phyloP scores from a whole-genome alignment of 352 stramenopile genomes.

The Pythium graminicola region DNA sequence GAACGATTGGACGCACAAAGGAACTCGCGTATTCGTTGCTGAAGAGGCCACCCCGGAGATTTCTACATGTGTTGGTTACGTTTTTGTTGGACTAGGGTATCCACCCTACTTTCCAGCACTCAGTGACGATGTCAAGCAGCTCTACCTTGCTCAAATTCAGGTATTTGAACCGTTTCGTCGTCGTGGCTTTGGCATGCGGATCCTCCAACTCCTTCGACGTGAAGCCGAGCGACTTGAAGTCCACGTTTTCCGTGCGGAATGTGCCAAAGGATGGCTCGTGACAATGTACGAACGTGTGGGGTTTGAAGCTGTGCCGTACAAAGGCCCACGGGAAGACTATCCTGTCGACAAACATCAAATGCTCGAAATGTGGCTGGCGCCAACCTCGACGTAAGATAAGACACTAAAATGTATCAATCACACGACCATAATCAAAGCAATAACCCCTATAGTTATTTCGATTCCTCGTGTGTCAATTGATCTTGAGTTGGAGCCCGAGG shows the following conservation, averaged over 20 bases:
- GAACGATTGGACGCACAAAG: constrained; percentile 24
- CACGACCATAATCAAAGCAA: not conserved
- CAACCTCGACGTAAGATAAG: not conserved
- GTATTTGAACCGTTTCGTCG: constrained; percentile 23
- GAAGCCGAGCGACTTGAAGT: constrained; percentile 12
- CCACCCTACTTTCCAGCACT: constrained; percentile 30
- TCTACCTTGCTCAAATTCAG: constrained; percentile 25
- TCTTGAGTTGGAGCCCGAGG: no score
- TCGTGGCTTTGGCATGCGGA: constrained; percentile 12
- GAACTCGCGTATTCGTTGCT: constrained; percentile 24
- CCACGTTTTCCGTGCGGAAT: constrained; percentile 26
- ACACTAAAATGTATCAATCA: not conserved
- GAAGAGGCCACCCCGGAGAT: constrained; percentile 5
- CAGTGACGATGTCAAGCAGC: constrained; percentile 16
- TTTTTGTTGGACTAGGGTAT: constrained; percentile 23
- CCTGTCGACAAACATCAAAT: constrained; percentile 28
- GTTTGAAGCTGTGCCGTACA: constrained; percentile 27
- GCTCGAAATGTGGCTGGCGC: constrained; percentile 30
- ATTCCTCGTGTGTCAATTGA: no score
- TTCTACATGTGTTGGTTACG: constrained; percentile 1
- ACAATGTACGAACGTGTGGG: constrained; percentile 23
- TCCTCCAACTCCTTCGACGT: constrained; percentile 21
- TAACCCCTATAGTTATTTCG: no score
- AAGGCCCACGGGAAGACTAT: constrained; percentile 25
- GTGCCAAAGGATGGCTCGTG: constrained; percentile 28